Evolutionary conservation across 352 stramenopile species (phyloP).

Genomic region (Globisporangium cylindrosporum): DNA sequence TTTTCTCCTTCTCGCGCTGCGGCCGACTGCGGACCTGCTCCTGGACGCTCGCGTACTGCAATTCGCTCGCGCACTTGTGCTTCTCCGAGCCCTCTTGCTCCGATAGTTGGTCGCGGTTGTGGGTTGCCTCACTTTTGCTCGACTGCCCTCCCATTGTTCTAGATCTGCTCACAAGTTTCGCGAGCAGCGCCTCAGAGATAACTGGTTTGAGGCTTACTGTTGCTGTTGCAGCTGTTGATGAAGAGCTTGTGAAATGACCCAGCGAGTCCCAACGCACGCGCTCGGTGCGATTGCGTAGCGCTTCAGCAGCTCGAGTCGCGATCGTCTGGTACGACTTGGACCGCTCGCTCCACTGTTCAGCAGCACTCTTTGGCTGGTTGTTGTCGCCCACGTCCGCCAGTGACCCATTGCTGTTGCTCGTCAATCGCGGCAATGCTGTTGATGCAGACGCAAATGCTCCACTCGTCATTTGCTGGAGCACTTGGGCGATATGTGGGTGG

Average conservation of each 20-base stretch:
- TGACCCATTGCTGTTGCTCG: not conserved
- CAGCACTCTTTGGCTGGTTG: not conserved
- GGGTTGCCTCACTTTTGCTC: not conserved
- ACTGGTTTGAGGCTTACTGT: not conserved
- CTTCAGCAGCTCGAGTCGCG: constrained; percentile 23
- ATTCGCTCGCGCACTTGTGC: constrained; percentile 10
- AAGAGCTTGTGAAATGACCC: constrained; percentile 23
- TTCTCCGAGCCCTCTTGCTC: constrained; percentile 13
- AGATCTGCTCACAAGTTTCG: constrained; percentile 1
- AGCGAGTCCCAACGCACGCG: constrained; percentile 53
- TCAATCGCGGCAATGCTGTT: not conserved
- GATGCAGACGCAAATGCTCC: constrained; percentile 6
- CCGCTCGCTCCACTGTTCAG: constrained; percentile 44
- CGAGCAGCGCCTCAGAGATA: constrained; percentile 19
- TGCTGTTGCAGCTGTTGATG: not conserved
- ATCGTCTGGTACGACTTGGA: constrained; percentile 49
- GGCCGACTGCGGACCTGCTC: constrained; percentile 22
- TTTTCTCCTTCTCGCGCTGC: constrained; percentile 10
- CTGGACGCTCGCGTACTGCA: constrained; percentile 22
- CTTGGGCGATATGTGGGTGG: constrained; percentile 44
- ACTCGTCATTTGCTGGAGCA: constrained; percentile 32
- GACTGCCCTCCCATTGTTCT: constrained; percentile 3
- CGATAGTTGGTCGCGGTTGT: not conserved
- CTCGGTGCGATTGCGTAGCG: constrained; percentile 25
- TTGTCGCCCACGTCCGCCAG: not conserved